A percentile compares a stretch with the other conserved stretches of the same genome.
These are phyloP conservation scores for Paramarasmius palmivorus DNA, from an alignment of 1,284 basidiomycete genomes.

Conservation along the genomic window DNA sequence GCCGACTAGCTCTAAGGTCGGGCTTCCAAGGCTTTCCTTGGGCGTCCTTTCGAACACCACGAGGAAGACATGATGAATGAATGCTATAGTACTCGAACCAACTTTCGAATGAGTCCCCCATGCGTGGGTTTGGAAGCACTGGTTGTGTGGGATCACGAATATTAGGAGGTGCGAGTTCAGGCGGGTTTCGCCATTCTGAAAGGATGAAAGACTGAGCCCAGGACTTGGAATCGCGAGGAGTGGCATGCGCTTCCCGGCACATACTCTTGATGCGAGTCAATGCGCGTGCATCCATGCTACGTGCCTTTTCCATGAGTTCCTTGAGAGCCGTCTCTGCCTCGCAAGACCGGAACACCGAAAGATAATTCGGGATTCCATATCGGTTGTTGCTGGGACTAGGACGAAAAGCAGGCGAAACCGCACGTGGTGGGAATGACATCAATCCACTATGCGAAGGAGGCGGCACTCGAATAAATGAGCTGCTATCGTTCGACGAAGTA, in stretches of 20 bases:
- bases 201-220: slow-evolving; percentile 8
- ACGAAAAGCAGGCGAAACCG: too few relatives aligned
- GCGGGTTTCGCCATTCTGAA: slow-evolving; percentile 8
- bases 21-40: slow-evolving; percentile 35
- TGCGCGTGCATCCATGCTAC: slow-evolving; percentile 1
- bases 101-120: slow-evolving; percentile 23
- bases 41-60: slow-evolving; percentile 40
- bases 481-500: too few relatives aligned
- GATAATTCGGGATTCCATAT: neutral
- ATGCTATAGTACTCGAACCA: slow-evolving; percentile 43
- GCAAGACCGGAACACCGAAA: neutral
- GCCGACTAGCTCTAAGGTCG: slow-evolving; percentile 43
- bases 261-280: slow-evolving; percentile 3
- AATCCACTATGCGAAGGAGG: neutral
- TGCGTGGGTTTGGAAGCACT: neutral
- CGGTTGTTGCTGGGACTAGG: neutral
- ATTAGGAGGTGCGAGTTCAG: neutral
- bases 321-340: neutral
- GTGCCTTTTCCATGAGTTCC: neutral
- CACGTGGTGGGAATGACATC: neutral
- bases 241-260: slow-evolving; percentile 9
- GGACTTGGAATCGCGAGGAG: neutral
- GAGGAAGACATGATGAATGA: slow-evolving; percentile 43
- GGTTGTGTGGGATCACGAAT: neutral
- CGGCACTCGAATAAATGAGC: neutral